Percentiles rank a stretch among this genome's conserved stretches.
Conservation (phyloP, 2,329 filamentous ascomycete species). For the Cytospora leucostoma region DNA sequence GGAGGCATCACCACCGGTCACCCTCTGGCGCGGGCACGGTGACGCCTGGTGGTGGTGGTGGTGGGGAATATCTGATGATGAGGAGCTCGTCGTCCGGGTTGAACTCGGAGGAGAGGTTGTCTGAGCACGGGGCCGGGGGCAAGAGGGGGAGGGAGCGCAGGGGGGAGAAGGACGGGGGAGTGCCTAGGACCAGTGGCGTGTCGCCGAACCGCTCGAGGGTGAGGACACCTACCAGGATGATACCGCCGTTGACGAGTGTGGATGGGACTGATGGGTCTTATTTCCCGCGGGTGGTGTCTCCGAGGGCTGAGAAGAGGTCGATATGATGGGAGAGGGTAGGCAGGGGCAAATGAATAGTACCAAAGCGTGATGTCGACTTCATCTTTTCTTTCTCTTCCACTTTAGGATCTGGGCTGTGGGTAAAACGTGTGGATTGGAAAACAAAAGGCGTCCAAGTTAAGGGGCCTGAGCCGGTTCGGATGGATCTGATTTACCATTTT, state of each 20-base stretch:
- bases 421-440: background rate
- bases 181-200: conserved; percentile 28
- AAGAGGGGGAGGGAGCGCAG: conserved; percentile 29
- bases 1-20: conserved; percentile 47
- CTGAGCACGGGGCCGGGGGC: conserved; percentile 33
- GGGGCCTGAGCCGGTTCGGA: too few species aligned
- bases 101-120: conserved; percentile 34
- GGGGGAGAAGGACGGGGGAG: conserved; percentile 15
- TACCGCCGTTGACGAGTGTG: conserved; percentile 36
- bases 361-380: background rate
- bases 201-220: conserved; percentile 52
- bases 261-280: conserved; percentile 43
- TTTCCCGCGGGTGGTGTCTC: conserved; percentile 41
- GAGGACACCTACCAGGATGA: conserved; percentile 47
- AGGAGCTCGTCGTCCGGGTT: conserved; percentile 35
- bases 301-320: conserved; percentile 38
- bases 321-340: background rate
- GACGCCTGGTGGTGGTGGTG: conserved; percentile 42
- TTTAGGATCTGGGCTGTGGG: too few species aligned
- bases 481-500: background rate
- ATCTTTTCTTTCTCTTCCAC: too few species aligned
- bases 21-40: conserved; percentile 43
- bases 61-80: conserved; percentile 47
- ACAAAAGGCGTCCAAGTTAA: too few species aligned
- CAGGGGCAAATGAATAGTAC: background rate